These are phyloP conservation scores for Lagenaria siceraria DNA, from an alignment of 306 rosid genomes.

Conservation along the genomic window DNA sequence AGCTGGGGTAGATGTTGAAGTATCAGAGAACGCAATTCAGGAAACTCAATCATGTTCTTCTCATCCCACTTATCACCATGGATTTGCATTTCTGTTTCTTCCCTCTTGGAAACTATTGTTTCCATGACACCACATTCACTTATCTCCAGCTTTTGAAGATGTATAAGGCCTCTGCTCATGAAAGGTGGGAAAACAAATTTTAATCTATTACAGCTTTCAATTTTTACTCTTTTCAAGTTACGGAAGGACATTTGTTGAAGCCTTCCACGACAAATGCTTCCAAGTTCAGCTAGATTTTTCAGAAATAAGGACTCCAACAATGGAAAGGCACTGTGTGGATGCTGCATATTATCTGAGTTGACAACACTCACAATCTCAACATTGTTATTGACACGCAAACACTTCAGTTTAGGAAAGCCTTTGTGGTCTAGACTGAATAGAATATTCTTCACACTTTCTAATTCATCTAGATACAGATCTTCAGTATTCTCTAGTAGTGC, in stretches of 20 bases:
- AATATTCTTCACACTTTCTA: constrained; percentile 18
- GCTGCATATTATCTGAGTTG: background rate
- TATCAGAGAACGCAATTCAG: background rate
- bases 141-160: constrained; percentile 21
- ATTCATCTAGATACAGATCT: constrained; percentile 28
- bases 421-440: constrained; percentile 19
- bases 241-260: constrained; percentile 13
- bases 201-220: constrained; percentile 6
- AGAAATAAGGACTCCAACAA: constrained; percentile 17
- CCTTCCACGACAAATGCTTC: background rate
- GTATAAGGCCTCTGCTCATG: background rate
- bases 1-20: constrained; percentile 14
- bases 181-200: constrained; percentile 2
- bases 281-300: background rate
- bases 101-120: constrained; percentile 5
- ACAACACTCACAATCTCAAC: constrained; percentile 13
- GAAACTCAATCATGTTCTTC: constrained; percentile 8
- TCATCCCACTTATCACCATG: constrained; percentile 3
- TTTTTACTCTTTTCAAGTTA: constrained; percentile 17
- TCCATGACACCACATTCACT: constrained; percentile 16
- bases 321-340: constrained; percentile 9
- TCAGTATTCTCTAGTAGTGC: constrained; percentile 20
- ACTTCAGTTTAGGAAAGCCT: constrained; percentile 24
- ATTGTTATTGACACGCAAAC: constrained; percentile 23
- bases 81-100: background rate